These are phyloP conservation scores for Glycine tomentella DNA, from an alignment of 306 rosid genomes.

Conservation along the genomic window DNA sequence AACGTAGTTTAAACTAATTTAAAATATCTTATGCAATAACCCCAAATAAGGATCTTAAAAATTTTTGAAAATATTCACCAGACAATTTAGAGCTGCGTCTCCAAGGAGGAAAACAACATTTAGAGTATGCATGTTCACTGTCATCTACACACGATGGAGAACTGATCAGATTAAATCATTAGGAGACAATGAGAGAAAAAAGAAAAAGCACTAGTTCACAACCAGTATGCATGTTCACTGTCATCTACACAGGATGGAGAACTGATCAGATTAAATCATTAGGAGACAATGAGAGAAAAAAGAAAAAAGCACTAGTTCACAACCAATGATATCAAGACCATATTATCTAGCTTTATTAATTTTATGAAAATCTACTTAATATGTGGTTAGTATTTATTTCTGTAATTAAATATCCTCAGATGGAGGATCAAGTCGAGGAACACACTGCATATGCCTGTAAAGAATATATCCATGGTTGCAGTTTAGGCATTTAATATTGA, in stretches of 20 bases:
- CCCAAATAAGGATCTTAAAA: constrained; percentile 32
- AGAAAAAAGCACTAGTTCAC: not conserved
- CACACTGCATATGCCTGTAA: not conserved
- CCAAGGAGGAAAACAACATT: constrained; percentile 77
- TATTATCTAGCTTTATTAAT: constrained; percentile 13
- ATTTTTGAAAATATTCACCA: constrained; percentile 59
- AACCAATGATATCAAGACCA: constrained; percentile 6
- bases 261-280: constrained; percentile 37
- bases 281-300: not conserved
- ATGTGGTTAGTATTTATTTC: constrained; percentile 15
- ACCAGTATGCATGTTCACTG: constrained; percentile 72
- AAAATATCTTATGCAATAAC: constrained; percentile 32
- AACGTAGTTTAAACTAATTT: constrained; percentile 48
- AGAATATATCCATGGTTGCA: not conserved
- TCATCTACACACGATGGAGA: constrained; percentile 65
- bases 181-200: not conserved
- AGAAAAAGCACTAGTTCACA: too few species aligned
- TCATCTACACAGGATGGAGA: constrained; percentile 65
- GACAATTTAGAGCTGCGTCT: constrained; percentile 75
- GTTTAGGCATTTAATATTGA: constrained; percentile 10
- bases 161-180: constrained; percentile 37
- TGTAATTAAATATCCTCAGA: constrained; percentile 6
- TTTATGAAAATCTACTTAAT: constrained; percentile 18
- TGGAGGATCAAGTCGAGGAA: not conserved
- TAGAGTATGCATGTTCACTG: constrained; percentile 70